phyloP scores from a whole-genome alignment of 164 flowering plant species.

The Berberis vulgaris region DNA sequence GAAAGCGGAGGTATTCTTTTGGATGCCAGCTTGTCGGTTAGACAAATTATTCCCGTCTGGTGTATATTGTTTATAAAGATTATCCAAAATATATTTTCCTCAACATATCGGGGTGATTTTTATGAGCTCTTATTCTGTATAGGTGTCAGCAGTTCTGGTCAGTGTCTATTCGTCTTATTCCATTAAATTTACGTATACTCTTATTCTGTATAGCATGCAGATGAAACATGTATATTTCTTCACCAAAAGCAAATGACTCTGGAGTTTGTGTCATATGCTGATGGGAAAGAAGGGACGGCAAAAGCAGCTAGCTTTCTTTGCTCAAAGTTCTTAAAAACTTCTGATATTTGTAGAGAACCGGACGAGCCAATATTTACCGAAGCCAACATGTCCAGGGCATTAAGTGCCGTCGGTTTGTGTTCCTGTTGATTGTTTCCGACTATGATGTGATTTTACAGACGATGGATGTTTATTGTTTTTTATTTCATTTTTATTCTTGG shows the following conservation, averaged over 20 bases:
- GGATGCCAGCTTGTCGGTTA: too few species aligned
- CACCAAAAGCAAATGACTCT: slow-evolving; percentile 27
- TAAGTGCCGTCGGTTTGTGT: slow-evolving; percentile 53
- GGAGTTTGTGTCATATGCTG: slow-evolving; percentile 62
- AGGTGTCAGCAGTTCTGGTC: too few species aligned
- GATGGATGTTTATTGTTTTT: background rate
- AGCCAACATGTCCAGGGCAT: slow-evolving; percentile 46
- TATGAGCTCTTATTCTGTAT: too few species aligned
- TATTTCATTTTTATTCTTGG: background rate
- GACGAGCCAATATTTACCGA: slow-evolving; percentile 46
- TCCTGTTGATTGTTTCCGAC: background rate
- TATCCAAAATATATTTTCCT: too few species aligned
- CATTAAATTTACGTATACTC: too few species aligned
- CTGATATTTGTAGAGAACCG: slow-evolving; percentile 11
- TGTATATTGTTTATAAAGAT: too few species aligned
- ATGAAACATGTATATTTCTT: slow-evolving; percentile 11
- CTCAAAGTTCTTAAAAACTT: slow-evolving; percentile 28
- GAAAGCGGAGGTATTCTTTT: too few species aligned
- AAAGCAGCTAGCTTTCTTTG: slow-evolving; percentile 71
- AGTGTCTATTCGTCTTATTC: too few species aligned
- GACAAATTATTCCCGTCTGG: too few species aligned
- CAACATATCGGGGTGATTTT: too few species aligned
- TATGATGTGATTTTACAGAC: background rate
- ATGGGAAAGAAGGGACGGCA: slow-evolving; percentile 77
- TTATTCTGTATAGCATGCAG: slow-evolving; percentile 27